A percentile compares a stretch with the other conserved stretches of the same genome.
Conservation (phyloP, 768 basidiomycete genomes). For the Dentipellis fragilis region DNA sequence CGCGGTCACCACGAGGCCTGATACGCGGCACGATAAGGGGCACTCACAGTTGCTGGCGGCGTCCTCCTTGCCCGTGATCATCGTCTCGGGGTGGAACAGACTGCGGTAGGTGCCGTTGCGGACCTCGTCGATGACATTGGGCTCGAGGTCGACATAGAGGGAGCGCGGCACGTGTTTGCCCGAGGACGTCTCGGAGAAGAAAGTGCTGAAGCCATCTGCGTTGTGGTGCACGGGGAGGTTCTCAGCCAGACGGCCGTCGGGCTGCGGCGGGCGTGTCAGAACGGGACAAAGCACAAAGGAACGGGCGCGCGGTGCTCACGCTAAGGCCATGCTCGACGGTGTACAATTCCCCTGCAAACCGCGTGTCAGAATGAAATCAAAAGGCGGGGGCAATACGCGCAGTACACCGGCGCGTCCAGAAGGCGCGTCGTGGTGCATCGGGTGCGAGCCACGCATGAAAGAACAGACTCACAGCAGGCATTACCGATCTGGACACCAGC, state of each 20-base stretch:
- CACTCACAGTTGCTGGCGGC: conserved; percentile 95
- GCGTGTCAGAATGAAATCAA: background rate
- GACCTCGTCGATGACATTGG: conserved; percentile 96
- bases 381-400: background rate
- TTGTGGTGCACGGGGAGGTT: conserved; percentile 55
- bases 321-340: conserved; percentile 97
- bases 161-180: conserved; percentile 98
- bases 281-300: background rate
- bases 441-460: background rate
- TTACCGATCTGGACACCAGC: conserved; percentile 98
- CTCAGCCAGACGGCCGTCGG: conserved; percentile 86
- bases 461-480: conserved; percentile 80
- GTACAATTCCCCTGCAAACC: conserved; percentile 84
- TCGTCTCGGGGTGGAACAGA: conserved; percentile 98
- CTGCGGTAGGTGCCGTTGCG: conserved; percentile 90
- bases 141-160: conserved; percentile 94
- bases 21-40: background rate
- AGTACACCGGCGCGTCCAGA: conserved; percentile 2
- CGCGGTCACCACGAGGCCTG: background rate
- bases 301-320: conserved; percentile 39
- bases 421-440: conserved; percentile 12
- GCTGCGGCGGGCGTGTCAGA: conserved; percentile 35
- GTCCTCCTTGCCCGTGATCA: conserved; percentile 98
- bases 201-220: conserved; percentile 95
- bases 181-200: conserved; percentile 96